phyloP scores from a whole-genome alignment of 345 rosid genomes.

The Citrus trifoliata region DNA sequence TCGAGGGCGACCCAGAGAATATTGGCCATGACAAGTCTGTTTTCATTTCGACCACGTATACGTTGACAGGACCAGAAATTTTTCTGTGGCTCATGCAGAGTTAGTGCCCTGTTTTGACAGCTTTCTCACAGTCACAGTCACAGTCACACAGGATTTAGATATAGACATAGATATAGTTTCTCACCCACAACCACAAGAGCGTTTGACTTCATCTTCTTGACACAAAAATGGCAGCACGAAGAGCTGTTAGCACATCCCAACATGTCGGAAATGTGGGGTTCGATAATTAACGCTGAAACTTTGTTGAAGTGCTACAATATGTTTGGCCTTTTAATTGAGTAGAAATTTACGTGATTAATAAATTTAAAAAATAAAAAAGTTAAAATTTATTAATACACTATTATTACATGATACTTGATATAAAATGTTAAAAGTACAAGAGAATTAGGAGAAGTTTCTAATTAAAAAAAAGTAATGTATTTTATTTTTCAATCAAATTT shows the following conservation, averaged over 20 bases:
- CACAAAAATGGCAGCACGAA: neutral
- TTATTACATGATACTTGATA: too few species aligned
- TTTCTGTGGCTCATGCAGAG: neutral
- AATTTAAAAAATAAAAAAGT: too few species aligned
- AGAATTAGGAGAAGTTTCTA: too few species aligned
- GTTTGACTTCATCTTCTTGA: neutral
- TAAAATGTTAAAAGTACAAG: too few species aligned
- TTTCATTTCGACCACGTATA: conserved; percentile 17
- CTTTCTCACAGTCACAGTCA: neutral
- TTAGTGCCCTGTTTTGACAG: neutral
- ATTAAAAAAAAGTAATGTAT: too few species aligned
- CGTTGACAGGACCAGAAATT: conserved; percentile 6
- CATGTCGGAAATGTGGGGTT: neutral
- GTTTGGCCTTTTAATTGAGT: too few species aligned
- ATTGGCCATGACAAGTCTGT: conserved; percentile 16
- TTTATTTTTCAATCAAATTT: too few species aligned
- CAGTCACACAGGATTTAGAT: too few species aligned
- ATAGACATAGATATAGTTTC: neutral
- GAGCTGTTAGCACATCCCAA: neutral
- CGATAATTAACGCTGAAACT: neutral
- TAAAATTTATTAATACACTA: too few species aligned
- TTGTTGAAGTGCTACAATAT: too few species aligned
- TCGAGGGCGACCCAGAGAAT: conserved; percentile 7
- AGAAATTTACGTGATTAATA: too few species aligned
- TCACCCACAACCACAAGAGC: neutral